Evolutionary conservation across 352 stramenopile species (phyloP).

Genomic region (Globisporangium uncinulatum): DNA sequence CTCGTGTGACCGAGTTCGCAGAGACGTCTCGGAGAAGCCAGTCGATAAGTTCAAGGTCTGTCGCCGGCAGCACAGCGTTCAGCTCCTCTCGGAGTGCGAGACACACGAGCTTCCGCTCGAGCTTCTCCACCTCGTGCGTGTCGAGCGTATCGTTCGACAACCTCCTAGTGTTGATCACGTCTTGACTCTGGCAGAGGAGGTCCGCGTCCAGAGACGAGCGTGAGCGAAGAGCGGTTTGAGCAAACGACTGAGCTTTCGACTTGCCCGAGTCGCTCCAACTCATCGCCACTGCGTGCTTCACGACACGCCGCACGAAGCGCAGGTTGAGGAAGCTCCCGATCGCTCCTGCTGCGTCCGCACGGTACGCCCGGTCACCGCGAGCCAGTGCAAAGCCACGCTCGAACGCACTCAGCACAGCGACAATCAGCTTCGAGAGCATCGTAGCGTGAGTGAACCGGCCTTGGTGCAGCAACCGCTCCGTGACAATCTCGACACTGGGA

Average conservation of each 20-base stretch:
- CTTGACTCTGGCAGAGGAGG: slow-evolving; percentile 1
- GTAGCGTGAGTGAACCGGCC: slow-evolving; percentile 27
- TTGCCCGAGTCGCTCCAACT: slow-evolving; percentile 8
- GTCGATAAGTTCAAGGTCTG: slow-evolving; percentile 30
- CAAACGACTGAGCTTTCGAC: background rate
- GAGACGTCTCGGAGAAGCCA: slow-evolving; percentile 38
- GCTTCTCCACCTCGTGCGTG: slow-evolving; percentile 21
- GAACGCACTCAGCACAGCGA: slow-evolving; percentile 19
- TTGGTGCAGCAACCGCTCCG: slow-evolving; percentile 34
- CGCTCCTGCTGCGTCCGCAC: background rate
- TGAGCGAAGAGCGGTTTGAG: background rate
- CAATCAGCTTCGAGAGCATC: slow-evolving; percentile 30
- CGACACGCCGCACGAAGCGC: slow-evolving; percentile 18
- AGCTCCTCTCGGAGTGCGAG: slow-evolving; percentile 33
- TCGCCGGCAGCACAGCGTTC: slow-evolving; percentile 11
- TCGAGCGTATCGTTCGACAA: background rate
- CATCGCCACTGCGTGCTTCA: slow-evolving; percentile 19
- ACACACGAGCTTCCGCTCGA: slow-evolving; percentile 36
- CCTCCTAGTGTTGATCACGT: background rate
- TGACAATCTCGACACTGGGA: slow-evolving; percentile 34
- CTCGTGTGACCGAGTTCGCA: slow-evolving; percentile 12
- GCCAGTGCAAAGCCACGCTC: slow-evolving; percentile 23
- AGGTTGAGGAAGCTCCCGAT: slow-evolving; percentile 5
- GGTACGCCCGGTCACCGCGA: background rate
- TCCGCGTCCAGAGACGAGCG: background rate